Base-by-base conservation (phyloP, 148 eudicot species). In the Dysphania ambrosioides region DNA sequence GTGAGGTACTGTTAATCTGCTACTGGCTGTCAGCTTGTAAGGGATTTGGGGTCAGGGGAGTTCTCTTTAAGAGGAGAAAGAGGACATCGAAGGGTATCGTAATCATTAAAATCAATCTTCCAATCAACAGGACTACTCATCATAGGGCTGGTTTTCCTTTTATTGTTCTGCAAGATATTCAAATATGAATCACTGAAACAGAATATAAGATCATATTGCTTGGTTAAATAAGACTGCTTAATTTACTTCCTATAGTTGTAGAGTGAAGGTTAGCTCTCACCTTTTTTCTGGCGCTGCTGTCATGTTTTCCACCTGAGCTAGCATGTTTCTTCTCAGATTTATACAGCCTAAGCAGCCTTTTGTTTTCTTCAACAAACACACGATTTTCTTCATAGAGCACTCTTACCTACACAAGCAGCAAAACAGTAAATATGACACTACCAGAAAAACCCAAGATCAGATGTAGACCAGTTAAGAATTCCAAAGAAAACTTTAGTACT, bases 31-130 rank as follows among this genome's bases (percentile, higher is more conserved):
- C 82, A 83, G 86, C 79, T 81, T 73, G 85, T 83, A 30, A 41
- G 77, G 62, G 79, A 78, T 79, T 87, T 81, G 35, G 82, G 67
- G 42, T 87, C 87, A 11, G 90, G 91, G 21, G 89, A 87, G 79
- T 88, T 87, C 66, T 77, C 84, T 77, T 82, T 82, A 74, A 94
- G 82, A 49, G 97, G 87, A 23, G 90, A 90, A 16, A 91, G 82
- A 41, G 98, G 93, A 42, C 73, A 78, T 51, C 96, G 87, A 67
- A 79, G 83, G 16, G 86, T 75, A 69, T 87, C 93, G 21, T 61
- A 53, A 29, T 87, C 90, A n/a, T 74, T 66, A 35, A 86, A 82
- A 51, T 89, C 90, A 36, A 90, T 60, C 83, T 83, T 91, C 83
- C 76, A 81, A 66, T 87, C 91, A 68, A 86, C 75, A 11, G 92